phyloP scores from a whole-genome alignment of 163 green algal genomes.

The Prototheca wickerhamii region DNA sequence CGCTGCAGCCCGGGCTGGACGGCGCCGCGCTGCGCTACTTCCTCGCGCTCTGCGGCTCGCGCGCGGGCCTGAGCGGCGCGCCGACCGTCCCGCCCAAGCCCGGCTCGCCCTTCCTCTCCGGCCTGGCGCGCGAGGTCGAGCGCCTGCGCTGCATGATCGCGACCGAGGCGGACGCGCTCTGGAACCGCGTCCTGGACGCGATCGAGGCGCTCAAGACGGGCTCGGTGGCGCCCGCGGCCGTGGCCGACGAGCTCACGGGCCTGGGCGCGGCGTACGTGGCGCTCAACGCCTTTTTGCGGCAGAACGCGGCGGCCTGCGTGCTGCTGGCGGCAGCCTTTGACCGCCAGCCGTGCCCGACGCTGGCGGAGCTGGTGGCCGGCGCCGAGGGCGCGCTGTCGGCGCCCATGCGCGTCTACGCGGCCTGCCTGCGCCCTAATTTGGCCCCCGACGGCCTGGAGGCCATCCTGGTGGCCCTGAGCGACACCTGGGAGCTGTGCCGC shows the following conservation, averaged over 20 bases:
- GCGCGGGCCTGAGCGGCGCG: not conserved
- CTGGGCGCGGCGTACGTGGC: slow-evolving; percentile 13
- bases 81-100: not conserved
- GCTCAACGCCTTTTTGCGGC: slow-evolving; percentile 30
- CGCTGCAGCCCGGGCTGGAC: not conserved
- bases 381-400: not conserved
- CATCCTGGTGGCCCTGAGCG: slow-evolving; percentile 35
- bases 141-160: slow-evolving; percentile 16
- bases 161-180: slow-evolving; percentile 20
- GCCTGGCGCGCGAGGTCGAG: slow-evolving; percentile 9
- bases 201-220: not conserved
- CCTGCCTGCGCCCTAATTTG: slow-evolving; percentile 8
- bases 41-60: not conserved
- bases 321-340: slow-evolving; percentile 24
- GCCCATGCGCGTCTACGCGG: slow-evolving; percentile 2
- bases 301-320: slow-evolving; percentile 22
- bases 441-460: slow-evolving; percentile 8
- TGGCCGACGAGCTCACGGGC: not conserved
- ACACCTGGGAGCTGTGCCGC: slow-evolving; percentile 29
- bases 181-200: slow-evolving; percentile 21
- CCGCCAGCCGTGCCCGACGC: not conserved
- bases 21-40: not conserved
- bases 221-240: not conserved
- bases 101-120: not conserved
- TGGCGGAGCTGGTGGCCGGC: not conserved